A percentile compares a stretch with the other conserved stretches of the same genome.
phyloP scores from a whole-genome alignment of 2,329 filamentous ascomycete species.

The Exophiala dermatitidis region DNA sequence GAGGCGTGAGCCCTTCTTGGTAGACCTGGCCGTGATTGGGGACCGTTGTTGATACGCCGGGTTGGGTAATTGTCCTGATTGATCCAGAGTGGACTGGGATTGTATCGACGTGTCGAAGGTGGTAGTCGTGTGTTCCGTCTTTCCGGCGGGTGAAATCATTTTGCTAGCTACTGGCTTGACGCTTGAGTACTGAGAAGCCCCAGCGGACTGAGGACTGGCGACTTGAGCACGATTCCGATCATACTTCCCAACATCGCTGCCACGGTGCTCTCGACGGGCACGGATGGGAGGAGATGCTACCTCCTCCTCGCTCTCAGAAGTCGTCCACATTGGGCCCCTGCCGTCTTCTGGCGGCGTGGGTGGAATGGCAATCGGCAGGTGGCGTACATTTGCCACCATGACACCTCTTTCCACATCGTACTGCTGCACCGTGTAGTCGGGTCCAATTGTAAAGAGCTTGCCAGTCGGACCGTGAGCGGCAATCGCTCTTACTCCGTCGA shows the following conservation, averaged over 20 bases:
- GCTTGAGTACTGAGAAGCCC: conserved; percentile 50
- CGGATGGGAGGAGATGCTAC: conserved; percentile 64
- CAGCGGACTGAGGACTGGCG: conserved; percentile 58
- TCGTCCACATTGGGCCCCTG: conserved; percentile 45
- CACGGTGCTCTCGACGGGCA: conserved; percentile 63
- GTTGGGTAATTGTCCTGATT: conserved; percentile 22
- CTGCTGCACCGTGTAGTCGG: conserved; percentile 84
- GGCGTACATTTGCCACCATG: conserved; percentile 81
- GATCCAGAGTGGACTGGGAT: conserved; percentile 9
- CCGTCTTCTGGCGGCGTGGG: conserved; percentile 65
- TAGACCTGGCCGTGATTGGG: conserved; percentile 40
- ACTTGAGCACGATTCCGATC: conserved; percentile 60
- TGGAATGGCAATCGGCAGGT: conserved; percentile 71
- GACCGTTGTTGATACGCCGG: conserved; percentile 42
- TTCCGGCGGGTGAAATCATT: conserved; percentile 37
- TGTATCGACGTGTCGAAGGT: conserved; percentile 37
- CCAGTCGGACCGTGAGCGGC: conserved; percentile 85
- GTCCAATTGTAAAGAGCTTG: conserved; percentile 83
- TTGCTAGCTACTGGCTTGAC: conserved; percentile 36
- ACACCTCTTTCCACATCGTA: conserved; percentile 84
- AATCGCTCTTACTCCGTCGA: conserved; percentile 72
- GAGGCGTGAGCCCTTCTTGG: conserved; percentile 56
- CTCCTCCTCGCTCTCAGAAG: conserved; percentile 66
- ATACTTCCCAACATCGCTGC: conserved; percentile 53
- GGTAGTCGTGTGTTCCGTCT: conserved; percentile 40